Evolutionary conservation across 805 yeast species (phyloP), one percentile per base, ranked within the genome.

Genomic region (Ascoidea rubescens): DNA sequence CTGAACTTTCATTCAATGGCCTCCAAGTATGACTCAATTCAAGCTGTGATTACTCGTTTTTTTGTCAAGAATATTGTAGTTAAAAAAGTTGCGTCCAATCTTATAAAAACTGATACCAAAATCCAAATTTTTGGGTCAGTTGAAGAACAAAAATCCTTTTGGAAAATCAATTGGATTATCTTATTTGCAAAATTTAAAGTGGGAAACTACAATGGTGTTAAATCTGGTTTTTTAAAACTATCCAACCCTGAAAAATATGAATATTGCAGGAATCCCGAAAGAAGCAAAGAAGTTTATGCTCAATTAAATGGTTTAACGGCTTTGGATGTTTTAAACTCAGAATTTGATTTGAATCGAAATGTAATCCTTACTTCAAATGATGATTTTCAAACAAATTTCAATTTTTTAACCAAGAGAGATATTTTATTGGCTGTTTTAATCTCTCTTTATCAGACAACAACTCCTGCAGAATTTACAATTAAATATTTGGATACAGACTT

Each of bases 101-200:
- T 37, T 37, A 37, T 37, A 10, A 8, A 14, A 37, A 10, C 14
- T 10, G 8, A 37, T 10, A 37, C 8, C 43, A 37, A 37, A 37
- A 37, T 37, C 14, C 14, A 37, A 14, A 37, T 37, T 37, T 37
- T 37, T 37, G 14, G 14, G 8, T 37, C 43, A 10, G 8, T 14
- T 10, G 44, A 30, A 1, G 67, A 64, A 50, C 56, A 60, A 5
- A 45, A 49, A 8, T 54, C 64, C 1, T 63, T 56, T 50, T 64
- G 63, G 62, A 59, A 61, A 52, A 57, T 63, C 5, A 58, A 59
- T 28, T 57, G 59, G 46, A 51, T 58, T 8, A 54, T 62, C 1
- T 30, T 65, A 4, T 57, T 59, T 54, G 58, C 63, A 1, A 48
- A 59, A 12, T 65, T 64, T 48, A 51, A 62, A 14, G 56, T 56